Base-by-base conservation (phyloP, 1,284 basidiomycete species). In the Cutaneotrichosporon dermatis region DNA sequence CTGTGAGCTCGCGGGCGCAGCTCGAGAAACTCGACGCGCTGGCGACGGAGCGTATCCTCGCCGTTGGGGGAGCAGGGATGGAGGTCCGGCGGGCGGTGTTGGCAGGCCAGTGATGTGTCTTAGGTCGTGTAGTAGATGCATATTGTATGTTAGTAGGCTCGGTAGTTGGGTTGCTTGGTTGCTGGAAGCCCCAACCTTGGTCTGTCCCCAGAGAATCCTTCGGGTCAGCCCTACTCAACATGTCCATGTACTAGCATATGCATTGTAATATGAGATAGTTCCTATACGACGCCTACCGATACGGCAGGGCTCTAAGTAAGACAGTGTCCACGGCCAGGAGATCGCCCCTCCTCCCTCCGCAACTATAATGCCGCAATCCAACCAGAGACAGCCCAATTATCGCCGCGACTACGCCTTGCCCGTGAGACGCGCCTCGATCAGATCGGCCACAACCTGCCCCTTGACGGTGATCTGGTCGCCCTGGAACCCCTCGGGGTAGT, bases 401-500 rank as follows among this genome's bases (percentile, higher is more conserved):
- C 25, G 25, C 25, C 25, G 25, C 25, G 25, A 25, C 25, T 89
- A 34, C 90, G 89, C 54, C 93, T 93, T 77, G 90, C 93, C 15
- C 87, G 90, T 64, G 90, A 99, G 78, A 82, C 88, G 54, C 89
- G 97, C 79, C 82, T 97, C 72, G 86, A 83, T 72, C 85, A 90
- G 66, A 92, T 95, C 79, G 83, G 88, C 64, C 88, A 93, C 78
- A 86, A 92, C 35, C 83, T 95, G 74, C 88, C 93, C 70, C 63
- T 86, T 76, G 1, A 87, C 86, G 0, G 88, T 88, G 62, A 89
- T 90, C n/a, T 73, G 66, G 4, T 80, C 78, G 25, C 84, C 84
- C 68, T 90, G 89, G 79, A 90, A 90, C 33, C 58, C 54, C 33
- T 89, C 85, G 1, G 88, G 88, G 67, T 90, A 90, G 34, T 70